Conservation (phyloP, 331 rosid species). For the Phaseolus coccineus region DNA sequence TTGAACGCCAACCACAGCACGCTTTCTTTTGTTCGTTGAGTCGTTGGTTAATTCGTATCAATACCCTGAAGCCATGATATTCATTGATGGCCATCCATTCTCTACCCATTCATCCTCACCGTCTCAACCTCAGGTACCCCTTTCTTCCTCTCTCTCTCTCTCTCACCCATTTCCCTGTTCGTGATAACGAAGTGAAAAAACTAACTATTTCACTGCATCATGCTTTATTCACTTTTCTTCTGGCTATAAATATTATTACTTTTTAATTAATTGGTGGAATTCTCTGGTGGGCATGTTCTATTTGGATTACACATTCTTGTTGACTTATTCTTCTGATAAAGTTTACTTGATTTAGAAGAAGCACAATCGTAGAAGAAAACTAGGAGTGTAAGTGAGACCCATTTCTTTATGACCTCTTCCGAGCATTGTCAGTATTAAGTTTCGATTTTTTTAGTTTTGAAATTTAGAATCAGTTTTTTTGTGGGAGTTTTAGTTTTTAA, state of each 20-base stretch:
- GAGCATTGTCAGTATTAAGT: background rate
- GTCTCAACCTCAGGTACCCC: constrained; percentile 58
- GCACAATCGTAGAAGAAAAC: background rate
- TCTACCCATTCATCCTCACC: constrained; percentile 50
- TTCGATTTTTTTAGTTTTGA: no score
- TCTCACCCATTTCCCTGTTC: background rate
- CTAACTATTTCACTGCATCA: background rate
- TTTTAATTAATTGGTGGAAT: background rate
- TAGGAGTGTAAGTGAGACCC: background rate
- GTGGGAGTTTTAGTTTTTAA: no score
- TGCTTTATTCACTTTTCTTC: background rate
- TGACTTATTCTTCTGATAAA: background rate
- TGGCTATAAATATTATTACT: background rate
- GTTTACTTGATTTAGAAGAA: constrained; percentile 7
- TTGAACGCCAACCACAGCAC: background rate
- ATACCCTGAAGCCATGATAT: background rate
- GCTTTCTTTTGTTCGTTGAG: background rate
- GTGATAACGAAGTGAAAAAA: background rate
- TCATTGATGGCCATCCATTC: constrained; percentile 39
- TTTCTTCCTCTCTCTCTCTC: background rate
- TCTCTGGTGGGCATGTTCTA: background rate
- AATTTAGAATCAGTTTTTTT: no score
- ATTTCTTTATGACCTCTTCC: background rate
- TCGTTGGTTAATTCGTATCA: background rate
- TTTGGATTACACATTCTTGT: background rate